Evolutionary conservation across 371 early-diverging fungal species (phyloP).

Genomic region (Haplosporangium sp.): DNA sequence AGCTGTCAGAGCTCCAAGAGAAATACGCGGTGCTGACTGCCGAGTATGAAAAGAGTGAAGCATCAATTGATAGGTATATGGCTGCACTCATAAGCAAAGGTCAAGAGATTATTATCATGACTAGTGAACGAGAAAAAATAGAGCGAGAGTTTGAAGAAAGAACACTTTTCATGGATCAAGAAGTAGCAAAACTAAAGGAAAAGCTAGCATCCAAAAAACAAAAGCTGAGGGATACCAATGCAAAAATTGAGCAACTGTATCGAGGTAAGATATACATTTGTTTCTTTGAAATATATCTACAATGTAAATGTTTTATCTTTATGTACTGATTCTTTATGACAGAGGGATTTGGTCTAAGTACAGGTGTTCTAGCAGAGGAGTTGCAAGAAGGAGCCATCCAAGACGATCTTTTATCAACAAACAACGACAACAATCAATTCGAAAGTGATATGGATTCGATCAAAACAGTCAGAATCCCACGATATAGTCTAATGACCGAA

Average conservation of each 20-base stretch:
- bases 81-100: constrained; percentile 6
- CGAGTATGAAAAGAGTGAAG: background rate
- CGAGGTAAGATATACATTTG: constrained; percentile 21
- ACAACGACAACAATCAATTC: background rate
- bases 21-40: background rate
- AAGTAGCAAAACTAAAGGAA: background rate
- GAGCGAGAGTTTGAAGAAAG: background rate
- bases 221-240: constrained; percentile 8
- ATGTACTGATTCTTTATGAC: background rate
- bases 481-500: constrained; percentile 17
- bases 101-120: background rate
- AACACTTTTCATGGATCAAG: background rate
- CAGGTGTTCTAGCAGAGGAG: background rate
- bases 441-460: background rate
- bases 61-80: background rate
- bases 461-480: background rate
- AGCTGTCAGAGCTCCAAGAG: constrained; percentile 8
- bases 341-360: constrained; percentile 28
- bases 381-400: background rate
- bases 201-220: constrained; percentile 3
- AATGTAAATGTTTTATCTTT: too few species aligned
- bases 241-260: constrained; percentile 7
- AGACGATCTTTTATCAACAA: background rate
- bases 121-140: background rate
- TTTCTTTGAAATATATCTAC: background rate